These are phyloP conservation scores for Yamadazyma sp. DNA, from an alignment of 805 yeast species.

Conservation along the genomic window DNA sequence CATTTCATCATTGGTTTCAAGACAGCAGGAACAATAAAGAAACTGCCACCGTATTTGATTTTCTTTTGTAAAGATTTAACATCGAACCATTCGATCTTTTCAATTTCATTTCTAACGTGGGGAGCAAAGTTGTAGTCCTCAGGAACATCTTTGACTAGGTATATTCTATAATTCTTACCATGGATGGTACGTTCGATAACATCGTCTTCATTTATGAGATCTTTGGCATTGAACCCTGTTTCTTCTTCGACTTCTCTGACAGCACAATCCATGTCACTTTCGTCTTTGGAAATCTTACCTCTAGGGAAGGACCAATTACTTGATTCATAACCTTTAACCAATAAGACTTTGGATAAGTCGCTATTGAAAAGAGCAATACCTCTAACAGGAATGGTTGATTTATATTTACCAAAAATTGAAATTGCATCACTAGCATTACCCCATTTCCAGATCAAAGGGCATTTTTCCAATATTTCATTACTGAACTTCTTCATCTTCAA, in stretches of 20 bases:
- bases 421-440: slow-evolving; percentile 79
- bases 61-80: slow-evolving; percentile 43
- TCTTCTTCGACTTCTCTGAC: slow-evolving; percentile 90
- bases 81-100: slow-evolving; percentile 75
- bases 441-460: slow-evolving; percentile 83
- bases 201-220: slow-evolving; percentile 63
- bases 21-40: slow-evolving; percentile 47
- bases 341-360: slow-evolving; percentile 62
- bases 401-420: slow-evolving; percentile 76
- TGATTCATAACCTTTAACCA: slow-evolving; percentile 83
- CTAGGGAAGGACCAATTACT: slow-evolving; percentile 91
- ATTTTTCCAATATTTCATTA: slow-evolving; percentile 58
- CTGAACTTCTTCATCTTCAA: slow-evolving; percentile 78
- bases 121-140: slow-evolving; percentile 76
- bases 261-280: slow-evolving; percentile 85
- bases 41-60: slow-evolving; percentile 34
- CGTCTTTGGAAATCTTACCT: slow-evolving; percentile 94
- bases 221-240: slow-evolving; percentile 82
- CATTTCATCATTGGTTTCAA: slow-evolving; percentile 52
- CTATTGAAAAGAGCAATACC: slow-evolving; percentile 88
- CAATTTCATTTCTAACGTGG: slow-evolving; percentile 82
- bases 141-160: slow-evolving; percentile 72
- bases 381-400: slow-evolving; percentile 88
- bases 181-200: slow-evolving; percentile 75
- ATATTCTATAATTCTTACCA: slow-evolving; percentile 86